Base-by-base conservation (phyloP, 345 rosid genomes). In the Rhodomyrtus tomentosa region DNA sequence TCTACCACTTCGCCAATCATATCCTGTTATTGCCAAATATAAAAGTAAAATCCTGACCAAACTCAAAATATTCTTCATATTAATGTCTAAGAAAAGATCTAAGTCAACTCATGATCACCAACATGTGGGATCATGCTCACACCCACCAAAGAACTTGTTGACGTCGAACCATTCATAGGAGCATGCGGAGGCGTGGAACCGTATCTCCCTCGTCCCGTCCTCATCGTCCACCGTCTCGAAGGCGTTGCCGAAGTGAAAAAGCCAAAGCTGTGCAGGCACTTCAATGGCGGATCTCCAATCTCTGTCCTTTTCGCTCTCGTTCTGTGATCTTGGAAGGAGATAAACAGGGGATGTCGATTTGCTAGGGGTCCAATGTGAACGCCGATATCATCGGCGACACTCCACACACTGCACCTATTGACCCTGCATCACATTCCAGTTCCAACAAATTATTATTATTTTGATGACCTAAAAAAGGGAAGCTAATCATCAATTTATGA, bases 121-220 rank as follows among this genome's bases (percentile, higher is more conserved):
- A 50, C 16, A 50, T 10, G 50, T 48, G 50, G 9, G 50, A 9
- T 48, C 50, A 48, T 8, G 53, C 82, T 48, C 50, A 48, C 50
- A 48, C 50, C 79, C 85, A 93, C 99, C 98, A 86, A 95, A 94
- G 81, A 95, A 74, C 83, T 91, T 93, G n/a, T 90, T 91, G 88
- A 96, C 95, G 83, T 94, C 92, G 87, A 96, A 95, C 99, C 99
- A 96, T 10, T 88, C 91, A 27, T 96, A 95, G 10, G 99, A 95
- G 83, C 98, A 95, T 81, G 91, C 89, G 22, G 86, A 84, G 52
- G 97, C 99, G 27, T 90, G 93, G 21, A 95, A 84, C 80, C 90
- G 90, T 84, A 96, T 93, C 80, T 91, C 85, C 38, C 89, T 85
- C 84, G 88, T 90, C 1, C 97, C 96, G 20, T 84, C 42, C 2